Base-by-base conservation (phyloP, 257 asterid genomes). In the Capsicum rhomboideum region DNA sequence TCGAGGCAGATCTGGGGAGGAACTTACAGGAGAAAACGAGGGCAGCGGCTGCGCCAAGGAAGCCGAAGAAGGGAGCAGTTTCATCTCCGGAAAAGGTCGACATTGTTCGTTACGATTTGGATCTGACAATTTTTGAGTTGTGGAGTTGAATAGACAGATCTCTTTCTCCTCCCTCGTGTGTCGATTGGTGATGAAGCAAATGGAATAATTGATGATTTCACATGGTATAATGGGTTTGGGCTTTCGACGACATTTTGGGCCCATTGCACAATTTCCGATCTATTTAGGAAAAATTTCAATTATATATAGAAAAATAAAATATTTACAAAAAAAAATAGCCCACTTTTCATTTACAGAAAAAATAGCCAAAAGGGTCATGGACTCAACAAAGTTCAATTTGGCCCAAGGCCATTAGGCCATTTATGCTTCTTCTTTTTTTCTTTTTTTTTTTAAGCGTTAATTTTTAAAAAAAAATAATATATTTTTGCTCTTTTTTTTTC, bases 41-140 rank as follows among this genome's bases (percentile, higher is more conserved):
- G 78, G 95, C 93, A 14, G 95, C 90, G 14, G 95, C 93, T 78
- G 94, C 94, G 84, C 94, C 94, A 83, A 91, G 94, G 85, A 91
- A 91, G 83, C 94, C 94, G 87, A 91, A 91, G 84, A 91, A 90
- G 6, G 95, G 95, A 83, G 95, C 95, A 86, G 95, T 90, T 89
- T 91, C 95, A 90, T 91, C 95, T 85, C 95, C 95, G 88, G 90
- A 85, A 89, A 91, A 91, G 80, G 89, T 77, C 74, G 95, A 88
- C 89, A 77, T 63, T 58, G 7, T 58, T n/a, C 10, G 40, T 16
- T 79, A 4, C 29, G 82, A 66, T 79, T 50, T 63, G 71, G 78
- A 84, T 80, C 82, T 84, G 84, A 68, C 50, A 67, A 64, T 8
- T 20, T 61, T 9, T 34, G 50, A 20, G 54, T n/a, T 49, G 44